phyloP scores from a whole-genome alignment of 2,329 filamentous ascomycete species.

The Falciphora oryzae region DNA sequence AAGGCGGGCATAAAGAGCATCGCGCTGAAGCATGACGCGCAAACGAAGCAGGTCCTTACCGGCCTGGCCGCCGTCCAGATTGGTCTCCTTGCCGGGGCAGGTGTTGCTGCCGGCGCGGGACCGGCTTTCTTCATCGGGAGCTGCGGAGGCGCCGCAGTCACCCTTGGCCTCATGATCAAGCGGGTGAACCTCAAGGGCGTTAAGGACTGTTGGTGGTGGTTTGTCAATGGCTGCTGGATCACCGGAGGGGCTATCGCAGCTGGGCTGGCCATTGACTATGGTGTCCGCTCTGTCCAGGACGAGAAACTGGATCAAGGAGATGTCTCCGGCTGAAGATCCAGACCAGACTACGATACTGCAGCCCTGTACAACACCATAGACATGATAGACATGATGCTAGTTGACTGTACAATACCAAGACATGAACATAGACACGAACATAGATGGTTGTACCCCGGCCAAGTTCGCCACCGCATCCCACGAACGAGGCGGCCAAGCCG shows the following conservation, averaged over 20 bases:
- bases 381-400: too few relatives aligned
- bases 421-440: too few relatives aligned
- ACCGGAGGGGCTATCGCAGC: conserved; percentile 58
- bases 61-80: conserved; percentile 66
- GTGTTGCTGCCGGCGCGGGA: conserved; percentile 59
- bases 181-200: conserved; percentile 60
- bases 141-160: conserved; percentile 57
- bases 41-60: conserved; percentile 70
- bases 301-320: conserved; percentile 12
- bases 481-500: too few relatives aligned
- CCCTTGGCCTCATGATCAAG: conserved; percentile 61
- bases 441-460: too few relatives aligned
- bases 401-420: too few relatives aligned
- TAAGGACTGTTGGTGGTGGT: conserved; percentile 72
- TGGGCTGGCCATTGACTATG: conserved; percentile 55
- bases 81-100: conserved; percentile 63
- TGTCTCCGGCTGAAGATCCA: too few relatives aligned
- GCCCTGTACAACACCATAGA: too few relatives aligned
- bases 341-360: too few relatives aligned
- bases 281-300: conserved; percentile 39
- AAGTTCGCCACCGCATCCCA: too few relatives aligned
- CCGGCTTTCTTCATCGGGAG: conserved; percentile 64
- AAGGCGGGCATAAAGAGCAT: conserved; percentile 88
- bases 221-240: conserved; percentile 64
- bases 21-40: conserved; percentile 68